Evolutionary conservation across 257 asterid genomes (phyloP), one percentile per base, ranked within the genome.

Genomic region (Dorcoceras hygrometricum): DNA sequence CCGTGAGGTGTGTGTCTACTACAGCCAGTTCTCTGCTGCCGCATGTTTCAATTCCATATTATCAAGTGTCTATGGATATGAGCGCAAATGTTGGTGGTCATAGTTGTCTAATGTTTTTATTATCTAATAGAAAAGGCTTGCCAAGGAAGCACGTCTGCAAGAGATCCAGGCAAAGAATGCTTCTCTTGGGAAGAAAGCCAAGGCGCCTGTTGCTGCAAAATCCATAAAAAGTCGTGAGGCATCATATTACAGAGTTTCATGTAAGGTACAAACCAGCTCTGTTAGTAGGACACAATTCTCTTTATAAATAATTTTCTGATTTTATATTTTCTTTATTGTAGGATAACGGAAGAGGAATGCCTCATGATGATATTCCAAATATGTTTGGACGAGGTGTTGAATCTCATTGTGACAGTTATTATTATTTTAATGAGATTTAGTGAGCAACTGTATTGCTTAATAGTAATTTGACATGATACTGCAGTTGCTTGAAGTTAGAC

Each of bases 331-430:
- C 55, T 69, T 60, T 71, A 25, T 51, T 82, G 57, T 75, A 90
- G 96, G 97, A 90, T 80, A 90, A 90, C 76, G 97, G 97, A 77
- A 86, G 84, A 75, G 97, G 97, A 81, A 90, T 90, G 97, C 90
- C 97, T 22, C 96, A 90, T 67, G 97, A 90, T 70, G 97, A 90
- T 83, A 90, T 90, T 71, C 97, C 97, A 24, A 88, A 90, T 78
- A 90, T 90, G 97, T 88, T 90, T 80, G 97, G 97, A 50, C 80
- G 97, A 90, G 97, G 97, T 90, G 51, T 68, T 59, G 39, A 60
- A 36, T 63, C 75, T 57, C 67, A 74, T 76, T 54, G 62, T 59
- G 71, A 24, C 53, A 28, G n/a, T 31, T 64, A 31, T 43, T n/a
- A 55, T 57, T 46, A 55, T 29, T 62, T 36, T 4, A 12, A 12